Conservation (phyloP, 2,329 filamentous ascomycete genomes). For the Penicillium sp. region DNA sequence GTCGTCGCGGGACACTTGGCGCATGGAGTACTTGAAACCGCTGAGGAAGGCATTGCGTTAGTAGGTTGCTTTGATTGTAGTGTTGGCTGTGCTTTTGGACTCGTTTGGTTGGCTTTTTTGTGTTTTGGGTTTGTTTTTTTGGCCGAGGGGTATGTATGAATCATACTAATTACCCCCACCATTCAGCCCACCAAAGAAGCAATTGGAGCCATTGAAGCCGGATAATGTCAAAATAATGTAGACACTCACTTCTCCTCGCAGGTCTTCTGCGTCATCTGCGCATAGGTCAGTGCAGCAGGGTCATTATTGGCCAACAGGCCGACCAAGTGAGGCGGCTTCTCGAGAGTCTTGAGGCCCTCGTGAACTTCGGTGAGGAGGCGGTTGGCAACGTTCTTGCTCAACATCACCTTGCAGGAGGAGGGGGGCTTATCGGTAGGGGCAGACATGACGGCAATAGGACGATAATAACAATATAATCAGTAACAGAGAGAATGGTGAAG, state of each 20-base stretch:
- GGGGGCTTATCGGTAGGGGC: slow-evolving; percentile 30
- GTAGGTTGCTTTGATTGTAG: slow-evolving; percentile 9
- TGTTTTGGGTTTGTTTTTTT: slow-evolving; percentile 9
- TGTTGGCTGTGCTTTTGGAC: neutral
- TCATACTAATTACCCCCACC: slow-evolving; percentile 21
- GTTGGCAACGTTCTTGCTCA: slow-evolving; percentile 85
- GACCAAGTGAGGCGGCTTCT: slow-evolving; percentile 74
- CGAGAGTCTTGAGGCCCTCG: slow-evolving; percentile 69
- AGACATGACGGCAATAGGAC: slow-evolving; percentile 29
- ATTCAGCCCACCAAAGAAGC: slow-evolving; percentile 7
- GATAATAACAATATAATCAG: slow-evolving; percentile 2
- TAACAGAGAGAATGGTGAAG: slow-evolving; percentile 10
- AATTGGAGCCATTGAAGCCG: slow-evolving; percentile 10
- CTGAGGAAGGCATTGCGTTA: slow-evolving; percentile 47
- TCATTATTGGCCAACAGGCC: slow-evolving; percentile 92
- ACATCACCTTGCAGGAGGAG: slow-evolving; percentile 81
- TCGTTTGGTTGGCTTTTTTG: neutral
- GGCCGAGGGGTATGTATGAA: slow-evolving; percentile 28
- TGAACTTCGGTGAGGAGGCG: slow-evolving; percentile 74
- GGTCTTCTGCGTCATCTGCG: slow-evolving; percentile 96
- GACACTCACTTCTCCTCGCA: slow-evolving; percentile 85
- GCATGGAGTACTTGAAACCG: slow-evolving; percentile 86
- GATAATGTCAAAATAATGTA: slow-evolving; percentile 12
- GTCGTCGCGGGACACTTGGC: slow-evolving; percentile 77
- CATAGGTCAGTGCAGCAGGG: slow-evolving; percentile 87